Evolutionary conservation across 495 filamentous ascomycete genomes (phyloP), one percentile per base, ranked within the genome.

Genomic region (Elasticomyces elasticus): DNA sequence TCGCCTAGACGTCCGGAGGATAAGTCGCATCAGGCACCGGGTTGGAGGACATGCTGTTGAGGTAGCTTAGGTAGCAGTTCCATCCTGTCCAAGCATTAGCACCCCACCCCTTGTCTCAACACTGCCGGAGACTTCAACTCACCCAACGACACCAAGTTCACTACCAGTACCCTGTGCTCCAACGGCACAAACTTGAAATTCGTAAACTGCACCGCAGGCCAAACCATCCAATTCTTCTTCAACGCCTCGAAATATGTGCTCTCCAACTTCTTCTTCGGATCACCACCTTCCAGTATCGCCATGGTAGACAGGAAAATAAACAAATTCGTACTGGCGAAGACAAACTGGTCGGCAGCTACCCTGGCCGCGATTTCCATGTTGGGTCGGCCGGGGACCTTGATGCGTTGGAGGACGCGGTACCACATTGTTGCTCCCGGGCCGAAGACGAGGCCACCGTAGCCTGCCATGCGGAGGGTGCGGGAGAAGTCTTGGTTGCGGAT

Each of bases 141-240:
- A 87, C 83, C 84, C 59, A 87, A 72, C 62, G 75, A 78, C 40
- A 97, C 75, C 19, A 94, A 68, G 64, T 98, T 98, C 42, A 96
- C 92, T 41, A 95, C 80, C 60, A 98, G 68, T 28, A 98, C 77
- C 54, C 91, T 72, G 65, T 89, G 83, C 59, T 97, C 78, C 61
- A 95, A 69, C 13, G 92, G 92, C 49, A 97, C 85, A 41, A 94
- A 73, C 65, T 83, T 82, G 74, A 98, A 97, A 72, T 98, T 98
- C 58, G 83, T 76, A 49, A 83, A 69, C 73, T 98, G 92, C 54
- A 97, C 89, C 56, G 79, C 79, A 9, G 92, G 94, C 92, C 94
- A 98, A 45, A 98, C 75, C 69, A 87, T 80, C 75, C 86, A 89
- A 67, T 98, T 98, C 63, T 83, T 85, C 64, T 74, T 77, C 67